Conservation (phyloP, 75 land plant genomes). For the Chamaecyparis obtusa region DNA sequence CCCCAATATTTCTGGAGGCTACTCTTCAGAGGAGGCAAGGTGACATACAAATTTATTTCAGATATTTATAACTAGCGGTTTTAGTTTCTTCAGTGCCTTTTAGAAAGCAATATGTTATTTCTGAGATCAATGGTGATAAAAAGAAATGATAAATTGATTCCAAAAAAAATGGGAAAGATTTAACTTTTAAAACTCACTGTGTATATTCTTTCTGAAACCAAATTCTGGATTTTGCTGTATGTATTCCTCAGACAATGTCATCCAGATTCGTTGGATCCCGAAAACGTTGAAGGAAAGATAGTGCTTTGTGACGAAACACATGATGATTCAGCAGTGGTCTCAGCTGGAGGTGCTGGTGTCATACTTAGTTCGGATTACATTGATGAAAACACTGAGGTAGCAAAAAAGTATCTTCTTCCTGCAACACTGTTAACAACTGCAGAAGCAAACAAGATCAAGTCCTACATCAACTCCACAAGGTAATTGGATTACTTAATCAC, state of each 20-base stretch:
- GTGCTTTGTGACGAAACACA: slow-evolving; percentile 20
- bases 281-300: slow-evolving; percentile 31
- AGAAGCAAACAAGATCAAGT: not conserved
- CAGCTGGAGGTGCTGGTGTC: slow-evolving; percentile 34
- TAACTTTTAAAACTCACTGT: not conserved
- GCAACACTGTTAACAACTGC: not conserved
- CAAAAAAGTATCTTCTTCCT: not conserved
- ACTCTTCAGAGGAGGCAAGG: no score
- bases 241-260: slow-evolving; percentile 7
- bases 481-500: not conserved
- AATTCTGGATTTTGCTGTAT: not conserved
- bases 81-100: not conserved
- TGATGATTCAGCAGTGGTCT: slow-evolving; percentile 3
- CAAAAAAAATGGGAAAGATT: no score
- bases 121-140: not conserved
- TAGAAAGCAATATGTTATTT: not conserved
- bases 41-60: no score
- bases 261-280: slow-evolving; percentile 8
- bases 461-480: slow-evolving; percentile 38
- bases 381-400: not conserved
- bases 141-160: no score
- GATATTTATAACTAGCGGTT: no score
- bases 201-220: not conserved
- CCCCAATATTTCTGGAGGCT: no score
- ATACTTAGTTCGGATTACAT: not conserved